Base-by-base conservation (phyloP, 1,284 basidiomycete species). In the Ganoderma sinense region DNA sequence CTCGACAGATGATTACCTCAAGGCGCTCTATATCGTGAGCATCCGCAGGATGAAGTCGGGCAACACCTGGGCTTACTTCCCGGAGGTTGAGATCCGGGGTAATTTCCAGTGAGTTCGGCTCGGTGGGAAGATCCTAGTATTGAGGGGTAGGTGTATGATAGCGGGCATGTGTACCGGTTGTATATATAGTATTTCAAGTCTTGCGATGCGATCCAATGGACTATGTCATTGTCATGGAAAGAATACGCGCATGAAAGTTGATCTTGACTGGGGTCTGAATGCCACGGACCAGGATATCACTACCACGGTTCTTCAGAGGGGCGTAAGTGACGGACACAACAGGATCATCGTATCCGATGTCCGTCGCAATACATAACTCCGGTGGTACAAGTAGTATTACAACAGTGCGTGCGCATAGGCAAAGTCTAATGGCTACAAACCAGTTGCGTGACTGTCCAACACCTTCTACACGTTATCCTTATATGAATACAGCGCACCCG, bases 351-450 rank as follows among this genome's bases (percentile, higher is more conserved):
- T 13, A 18, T 13, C 10, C 13, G 48, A 51, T 11, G n/a, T 51
- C 48, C 10, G n/a, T n/a, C n/a, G 48, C 48, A 23, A 11, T 10
- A 51, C n/a, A 53, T 26, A 53, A 53, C n/a, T 53, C n/a, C 10
- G 10, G 48, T 26, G 48, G 48, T 29, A 56, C 53, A 56, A 18
- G 10, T 56, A 56, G 18, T 56, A 33, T 56, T 56, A 29, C 53
- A 56, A 31, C 53, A 53, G 10, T 33, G 23, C 14, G 20, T 33
- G 23, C 14, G 29, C 53, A 29, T 56, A 29, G 23, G 53, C 53
- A 56, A 33, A 16, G 53, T 56, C 53, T 56, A 56, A 31, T 56
- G 18, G 53, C 53, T 56, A 56, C 53, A 56, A 56, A 56, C 53
- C 53, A 56, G 53, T 20, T 33, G 53, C 53, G 29, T 56, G 26